Evolutionary conservation across 169 alveolate species (phyloP).

Genomic region (Ichthyophthirius multifiliis): DNA sequence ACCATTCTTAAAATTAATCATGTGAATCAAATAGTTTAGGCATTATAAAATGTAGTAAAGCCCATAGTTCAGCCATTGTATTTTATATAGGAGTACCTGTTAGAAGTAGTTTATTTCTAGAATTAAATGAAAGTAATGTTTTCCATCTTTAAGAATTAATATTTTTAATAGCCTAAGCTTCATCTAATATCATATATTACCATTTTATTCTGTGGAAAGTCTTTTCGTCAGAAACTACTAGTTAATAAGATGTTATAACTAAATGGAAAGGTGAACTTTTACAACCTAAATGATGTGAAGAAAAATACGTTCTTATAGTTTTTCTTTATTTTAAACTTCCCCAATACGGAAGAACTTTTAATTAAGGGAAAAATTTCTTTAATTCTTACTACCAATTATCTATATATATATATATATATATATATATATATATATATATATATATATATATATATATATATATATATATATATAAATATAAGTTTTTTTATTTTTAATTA

Average conservation of each 20-base stretch:
- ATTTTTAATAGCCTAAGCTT: conserved; percentile 98
- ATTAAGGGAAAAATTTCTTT: conserved; percentile 93
- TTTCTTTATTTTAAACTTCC: conserved; percentile 95
- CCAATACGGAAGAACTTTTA: conserved; percentile 93
- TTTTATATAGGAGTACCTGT: conserved; percentile 99
- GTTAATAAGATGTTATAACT: conserved; percentile 94
- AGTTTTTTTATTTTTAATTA: not conserved
- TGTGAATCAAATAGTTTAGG: conserved; percentile 95
- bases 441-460: not conserved
- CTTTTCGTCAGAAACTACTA: conserved; percentile 91
- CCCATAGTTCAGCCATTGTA: conserved; percentile 98
- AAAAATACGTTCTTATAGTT: conserved; percentile 76
- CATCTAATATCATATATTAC: conserved; percentile 97
- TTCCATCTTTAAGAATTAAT: conserved; percentile 93
- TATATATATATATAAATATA: not conserved
- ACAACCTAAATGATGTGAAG: conserved; percentile 64
- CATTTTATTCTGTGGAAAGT: conserved; percentile 90
- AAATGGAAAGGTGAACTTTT: conserved; percentile 88
- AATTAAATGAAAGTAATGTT: conserved; percentile 83
- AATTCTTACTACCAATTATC: conserved; percentile 97
- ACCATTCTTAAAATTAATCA: conserved; percentile 96
- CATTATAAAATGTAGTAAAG: conserved; percentile 96
- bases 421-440: too few species aligned
- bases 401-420: too few species aligned
- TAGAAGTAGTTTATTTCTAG: conserved; percentile 94